Conservation (phyloP, 768 basidiomycete species). For the Boletus tomentosulus region DNA sequence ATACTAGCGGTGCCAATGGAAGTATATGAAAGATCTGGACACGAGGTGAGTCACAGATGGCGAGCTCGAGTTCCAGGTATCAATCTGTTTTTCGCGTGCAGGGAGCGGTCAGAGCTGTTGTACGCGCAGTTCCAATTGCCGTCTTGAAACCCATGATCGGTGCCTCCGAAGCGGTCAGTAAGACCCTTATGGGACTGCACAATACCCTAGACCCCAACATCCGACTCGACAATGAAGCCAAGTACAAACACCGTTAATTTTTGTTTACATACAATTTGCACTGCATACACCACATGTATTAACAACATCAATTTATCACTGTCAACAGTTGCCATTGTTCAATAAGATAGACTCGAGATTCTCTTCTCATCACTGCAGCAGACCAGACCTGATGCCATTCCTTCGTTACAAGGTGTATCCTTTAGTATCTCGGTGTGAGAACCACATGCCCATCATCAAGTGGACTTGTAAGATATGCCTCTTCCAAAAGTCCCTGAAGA, state of each 20-base stretch:
- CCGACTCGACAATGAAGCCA: conserved; percentile 81
- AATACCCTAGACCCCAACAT: conserved; percentile 88
- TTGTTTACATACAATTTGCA: conserved; percentile 18
- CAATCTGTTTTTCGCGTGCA: conserved; percentile 29
- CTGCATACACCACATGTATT: conserved; percentile 16
- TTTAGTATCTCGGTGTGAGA: conserved; percentile 25
- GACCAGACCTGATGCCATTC: no score
- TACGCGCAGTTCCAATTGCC: conserved; percentile 95
- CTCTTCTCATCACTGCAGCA: no score
- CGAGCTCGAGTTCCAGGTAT: not conserved
- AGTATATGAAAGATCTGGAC: conserved; percentile 91
- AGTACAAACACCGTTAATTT: conserved; percentile 79
- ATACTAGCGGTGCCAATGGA: conserved; percentile 99
- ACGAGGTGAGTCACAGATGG: conserved; percentile 56
- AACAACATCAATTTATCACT: not conserved
- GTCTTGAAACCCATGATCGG: conserved; percentile 98
- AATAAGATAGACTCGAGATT: not conserved
- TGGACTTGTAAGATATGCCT: conserved; percentile 30
- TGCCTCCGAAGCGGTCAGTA: conserved; percentile 92
- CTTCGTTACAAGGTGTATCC: no score
- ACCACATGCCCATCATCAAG: conserved; percentile 28
- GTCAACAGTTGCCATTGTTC: not conserved
- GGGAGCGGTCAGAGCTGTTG: conserved; percentile 91
- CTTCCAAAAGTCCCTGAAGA: conserved; percentile 20
- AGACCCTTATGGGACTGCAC: conserved; percentile 89